Percentiles rank a stretch among this genome's conserved stretches.
These are phyloP conservation scores for Thalassiosira profunda DNA, from an alignment of 108 stramenopile species.

Conservation along the genomic window DNA sequence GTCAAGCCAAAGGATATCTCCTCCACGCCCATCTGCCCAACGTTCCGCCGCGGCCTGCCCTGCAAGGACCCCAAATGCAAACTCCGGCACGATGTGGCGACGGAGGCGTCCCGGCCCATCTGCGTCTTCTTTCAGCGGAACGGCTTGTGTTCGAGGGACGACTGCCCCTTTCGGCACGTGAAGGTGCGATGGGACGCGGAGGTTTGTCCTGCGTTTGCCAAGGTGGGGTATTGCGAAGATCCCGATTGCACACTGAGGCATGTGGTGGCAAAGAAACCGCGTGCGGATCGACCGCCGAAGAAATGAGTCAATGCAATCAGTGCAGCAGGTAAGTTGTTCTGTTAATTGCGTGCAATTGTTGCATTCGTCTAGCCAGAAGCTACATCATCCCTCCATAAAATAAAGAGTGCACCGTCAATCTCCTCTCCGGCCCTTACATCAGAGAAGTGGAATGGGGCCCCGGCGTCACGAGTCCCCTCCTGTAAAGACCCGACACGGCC, in stretches of 20 bases:
- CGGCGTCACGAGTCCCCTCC: constrained; percentile 65
- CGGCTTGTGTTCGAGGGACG: constrained; percentile 74
- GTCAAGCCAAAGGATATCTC: constrained; percentile 47
- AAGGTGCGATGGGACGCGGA: constrained; percentile 65
- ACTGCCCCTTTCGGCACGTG: constrained; percentile 78
- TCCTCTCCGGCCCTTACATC: constrained; percentile 25
- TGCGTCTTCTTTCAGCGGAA: constrained; percentile 82
- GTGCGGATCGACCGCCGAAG: not conserved
- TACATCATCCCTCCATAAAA: not conserved
- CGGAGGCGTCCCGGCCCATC: constrained; percentile 73
- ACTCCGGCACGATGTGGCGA: constrained; percentile 77
- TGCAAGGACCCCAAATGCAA: constrained; percentile 71
- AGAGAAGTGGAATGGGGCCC: constrained; percentile 58
- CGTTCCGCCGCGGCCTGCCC: constrained; percentile 59
- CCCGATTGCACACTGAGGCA: constrained; percentile 61
- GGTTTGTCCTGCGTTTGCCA: constrained; percentile 68
- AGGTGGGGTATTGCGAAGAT: constrained; percentile 70
- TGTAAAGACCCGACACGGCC: constrained; percentile 70
- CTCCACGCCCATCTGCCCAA: constrained; percentile 65
- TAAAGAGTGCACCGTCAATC: not conserved
- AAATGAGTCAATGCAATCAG: too few species aligned
- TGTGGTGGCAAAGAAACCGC: constrained; percentile 19
- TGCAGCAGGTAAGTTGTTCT: too few species aligned
- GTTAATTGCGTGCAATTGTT: not conserved
- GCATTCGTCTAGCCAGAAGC: not conserved